Percentiles rank a stretch among this genome's conserved stretches.
phyloP scores from a whole-genome alignment of 495 filamentous ascomycete genomes.

The Penicillium coffeae region DNA sequence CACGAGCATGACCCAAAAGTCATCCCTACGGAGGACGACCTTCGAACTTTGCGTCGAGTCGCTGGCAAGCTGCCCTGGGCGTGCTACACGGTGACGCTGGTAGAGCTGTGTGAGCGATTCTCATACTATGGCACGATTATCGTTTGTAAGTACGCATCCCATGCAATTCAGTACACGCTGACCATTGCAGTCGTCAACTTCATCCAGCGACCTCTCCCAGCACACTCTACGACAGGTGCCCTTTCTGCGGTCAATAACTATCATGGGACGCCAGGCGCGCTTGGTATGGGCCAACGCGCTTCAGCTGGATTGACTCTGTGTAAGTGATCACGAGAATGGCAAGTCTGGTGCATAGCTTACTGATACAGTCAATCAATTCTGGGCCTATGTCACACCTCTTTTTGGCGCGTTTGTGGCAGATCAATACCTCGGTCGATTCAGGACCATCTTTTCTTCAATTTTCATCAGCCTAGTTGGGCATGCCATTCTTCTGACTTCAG shows the following conservation, averaged over 20 bases:
- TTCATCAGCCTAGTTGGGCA: constrained; percentile 59
- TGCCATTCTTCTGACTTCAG: constrained; percentile 57
- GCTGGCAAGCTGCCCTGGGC: constrained; percentile 61
- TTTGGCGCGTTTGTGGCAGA: constrained; percentile 70
- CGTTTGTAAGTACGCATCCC: constrained; percentile 56
- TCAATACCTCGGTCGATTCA: constrained; percentile 49
- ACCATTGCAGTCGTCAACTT: constrained; percentile 55
- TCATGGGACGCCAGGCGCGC: constrained; percentile 56
- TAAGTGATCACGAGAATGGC: constrained; percentile 20
- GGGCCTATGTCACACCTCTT: constrained; percentile 69
- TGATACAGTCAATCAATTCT: constrained; percentile 65
- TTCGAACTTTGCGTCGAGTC: constrained; percentile 59
- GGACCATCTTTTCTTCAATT: constrained; percentile 54
- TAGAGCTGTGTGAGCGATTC: constrained; percentile 76
- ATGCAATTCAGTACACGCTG: too few relatives aligned
- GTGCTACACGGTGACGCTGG: constrained; percentile 66
- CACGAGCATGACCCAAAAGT: constrained; percentile 20
- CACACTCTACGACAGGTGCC: constrained; percentile 57
- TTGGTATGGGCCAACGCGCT: constrained; percentile 62
- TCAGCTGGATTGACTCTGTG: constrained; percentile 57
- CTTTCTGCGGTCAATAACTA: constrained; percentile 27
- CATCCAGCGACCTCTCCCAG: constrained; percentile 62
- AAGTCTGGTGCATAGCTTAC: too few relatives aligned
- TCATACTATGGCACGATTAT: constrained; percentile 74
- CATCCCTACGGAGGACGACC: constrained; percentile 56